Conservation (phyloP, 2,329 filamentous ascomycete species). For the Fusarium mexicanum region DNA sequence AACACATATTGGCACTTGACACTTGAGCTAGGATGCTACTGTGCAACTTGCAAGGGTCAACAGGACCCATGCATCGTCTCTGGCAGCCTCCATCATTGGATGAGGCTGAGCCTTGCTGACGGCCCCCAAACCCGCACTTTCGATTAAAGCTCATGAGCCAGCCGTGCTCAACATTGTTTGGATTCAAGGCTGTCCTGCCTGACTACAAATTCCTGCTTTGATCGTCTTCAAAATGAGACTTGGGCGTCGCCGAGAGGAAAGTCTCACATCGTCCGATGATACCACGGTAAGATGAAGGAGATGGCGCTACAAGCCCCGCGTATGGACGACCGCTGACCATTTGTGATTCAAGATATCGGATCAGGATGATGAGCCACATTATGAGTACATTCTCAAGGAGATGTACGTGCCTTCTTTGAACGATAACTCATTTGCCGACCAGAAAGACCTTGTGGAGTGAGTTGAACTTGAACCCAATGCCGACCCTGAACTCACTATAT, state of each 20-base stretch:
- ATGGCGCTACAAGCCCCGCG: not conserved
- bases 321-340: not conserved
- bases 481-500: not conserved
- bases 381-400: conserved; percentile 36
- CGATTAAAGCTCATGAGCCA: conserved; percentile 1
- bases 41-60: not conserved
- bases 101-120: not conserved
- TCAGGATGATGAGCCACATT: conserved; percentile 8
- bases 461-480: not conserved
- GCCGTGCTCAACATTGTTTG: not conserved
- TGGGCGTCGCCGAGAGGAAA: conserved; percentile 4
- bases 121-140: not conserved
- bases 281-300: not conserved
- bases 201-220: not conserved
- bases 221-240: not conserved
- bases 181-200: not conserved
- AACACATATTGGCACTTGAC: not conserved
- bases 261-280: not conserved
- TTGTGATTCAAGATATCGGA: not conserved
- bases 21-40: not conserved
- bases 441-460: conserved; percentile 30
- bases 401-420: conserved; percentile 16
- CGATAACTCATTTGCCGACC: not conserved
- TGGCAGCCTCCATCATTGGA: not conserved
- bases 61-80: not conserved